Evolutionary conservation across 495 filamentous ascomycete species (phyloP).

Genomic region (Pyronema omphalodes): DNA sequence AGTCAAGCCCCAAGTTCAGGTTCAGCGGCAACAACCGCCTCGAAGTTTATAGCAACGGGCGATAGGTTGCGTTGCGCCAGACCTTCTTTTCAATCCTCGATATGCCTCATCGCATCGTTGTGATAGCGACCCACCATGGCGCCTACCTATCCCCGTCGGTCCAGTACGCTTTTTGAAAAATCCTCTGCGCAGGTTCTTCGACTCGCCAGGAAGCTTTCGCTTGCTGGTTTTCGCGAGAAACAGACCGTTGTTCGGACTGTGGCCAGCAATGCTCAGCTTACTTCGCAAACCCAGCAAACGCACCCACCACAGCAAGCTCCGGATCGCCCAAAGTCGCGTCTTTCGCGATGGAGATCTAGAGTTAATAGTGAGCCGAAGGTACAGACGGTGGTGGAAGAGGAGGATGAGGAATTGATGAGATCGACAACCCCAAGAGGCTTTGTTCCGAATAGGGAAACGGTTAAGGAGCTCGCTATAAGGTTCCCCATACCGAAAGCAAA

Average conservation of each 20-base stretch:
- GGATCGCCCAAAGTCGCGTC: neutral
- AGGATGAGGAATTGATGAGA: neutral
- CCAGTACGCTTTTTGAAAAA: slow-evolving; percentile 3
- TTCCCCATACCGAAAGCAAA: neutral
- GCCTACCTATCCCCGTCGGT: neutral
- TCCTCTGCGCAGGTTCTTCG: neutral
- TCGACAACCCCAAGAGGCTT: neutral
- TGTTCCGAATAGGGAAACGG: neutral
- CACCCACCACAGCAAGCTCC: neutral
- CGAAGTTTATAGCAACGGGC: no score
- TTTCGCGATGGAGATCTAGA: slow-evolving; percentile 1
- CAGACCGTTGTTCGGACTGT: neutral
- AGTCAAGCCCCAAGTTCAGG: no score
- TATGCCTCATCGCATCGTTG: no score
- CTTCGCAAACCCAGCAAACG: no score
- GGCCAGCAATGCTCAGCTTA: neutral
- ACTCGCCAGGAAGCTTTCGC: slow-evolving; percentile 1
- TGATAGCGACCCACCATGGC: no score
- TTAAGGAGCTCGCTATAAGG: neutral
- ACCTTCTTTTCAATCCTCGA: no score
- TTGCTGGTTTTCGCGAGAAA: neutral
- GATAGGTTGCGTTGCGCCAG: no score
- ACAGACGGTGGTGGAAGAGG: neutral
- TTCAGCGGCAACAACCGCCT: no score
- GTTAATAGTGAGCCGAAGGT: neutral